Base-by-base conservation (phyloP, 2,329 filamentous ascomycete genomes). In the Neofusicoccum laricinum region DNA sequence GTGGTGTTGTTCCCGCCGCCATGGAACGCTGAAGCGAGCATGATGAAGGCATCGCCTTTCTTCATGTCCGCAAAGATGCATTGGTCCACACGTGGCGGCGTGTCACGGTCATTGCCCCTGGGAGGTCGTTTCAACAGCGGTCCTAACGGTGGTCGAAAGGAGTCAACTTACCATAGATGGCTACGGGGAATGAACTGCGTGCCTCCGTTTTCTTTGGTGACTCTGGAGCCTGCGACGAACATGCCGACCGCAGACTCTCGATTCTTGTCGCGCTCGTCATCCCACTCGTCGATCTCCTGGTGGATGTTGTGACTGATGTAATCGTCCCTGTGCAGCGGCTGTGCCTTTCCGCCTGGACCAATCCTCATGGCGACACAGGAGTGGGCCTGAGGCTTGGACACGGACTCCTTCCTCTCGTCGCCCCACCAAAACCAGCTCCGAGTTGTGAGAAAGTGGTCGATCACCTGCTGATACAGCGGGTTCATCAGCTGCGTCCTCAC, bases 361-460 rank as follows among this genome's bases (percentile, higher is more conserved):
- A 68, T 67, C 12, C 66, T 50, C 63, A 68, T 64, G 1, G 66
- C 66, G 6, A 67, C 66, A 49, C 61, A 63, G 2, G 66, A 67
- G 62, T 67, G 66, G 57, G 68, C 66, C 15, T 74, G 67, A 4
- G 73, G 72, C 62, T 68, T 70, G 0, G 72, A 72, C 0, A 71
- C 67, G 2, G 69, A 69, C n/a, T 69, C 67, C 10, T 70, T 70
- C 49, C 69, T 67, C 32, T 71, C 66, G 10, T 71, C 63, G 32
- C 72, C 72, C 65, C 69, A 71, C 72, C 72, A 75, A 64, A 69
- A 72, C 65, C 66, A 69, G 63, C 65, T 69, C 6, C 67, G 67
- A 15, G 69, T 72, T 1, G 72, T 72, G 1, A 75, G 64, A 17
- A 75, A 70, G 15, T 71, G 65, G 4, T 69, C 68, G 63, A 69